A percentile compares a stretch with the other conserved stretches of the same genome.
Evolutionary conservation across 1,284 basidiomycete genomes (phyloP).

Genomic region (Irpex lacteus): DNA sequence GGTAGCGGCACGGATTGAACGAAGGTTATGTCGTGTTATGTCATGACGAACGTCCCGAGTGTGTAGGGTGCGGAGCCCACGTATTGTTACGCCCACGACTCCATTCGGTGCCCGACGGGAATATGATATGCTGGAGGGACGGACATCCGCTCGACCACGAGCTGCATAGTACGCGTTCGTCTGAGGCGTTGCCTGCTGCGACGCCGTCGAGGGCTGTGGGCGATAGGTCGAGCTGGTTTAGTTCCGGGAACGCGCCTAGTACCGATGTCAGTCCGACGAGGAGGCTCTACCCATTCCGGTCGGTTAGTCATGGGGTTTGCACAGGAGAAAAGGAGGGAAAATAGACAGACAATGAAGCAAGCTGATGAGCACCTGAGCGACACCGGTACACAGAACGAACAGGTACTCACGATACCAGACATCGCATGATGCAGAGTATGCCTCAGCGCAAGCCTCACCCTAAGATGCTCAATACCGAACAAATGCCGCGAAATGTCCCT

Average conservation of each 20-base stretch:
- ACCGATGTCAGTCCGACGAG: conserved; percentile 37
- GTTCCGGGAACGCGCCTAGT: conserved; percentile 33
- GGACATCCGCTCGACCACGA: conserved; percentile 56
- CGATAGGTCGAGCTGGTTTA: conserved; percentile 49
- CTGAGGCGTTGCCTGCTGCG: conserved; percentile 37
- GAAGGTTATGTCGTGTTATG: background rate
- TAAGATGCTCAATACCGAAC: conserved; percentile 45
- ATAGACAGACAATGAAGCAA: background rate
- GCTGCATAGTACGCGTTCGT: conserved; percentile 49
- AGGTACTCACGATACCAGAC: conserved; percentile 58
- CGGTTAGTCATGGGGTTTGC: background rate
- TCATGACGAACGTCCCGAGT: background rate
- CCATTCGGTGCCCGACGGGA: conserved; percentile 49
- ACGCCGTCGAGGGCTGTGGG: conserved; percentile 48
- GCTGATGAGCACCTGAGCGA: background rate
- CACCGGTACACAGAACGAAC: conserved; percentile 5
- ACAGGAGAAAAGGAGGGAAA: background rate
- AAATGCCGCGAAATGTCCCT: conserved; percentile 53
- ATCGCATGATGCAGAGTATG: conserved; percentile 64
- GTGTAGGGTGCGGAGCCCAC: conserved; percentile 26
- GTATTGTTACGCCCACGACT: conserved; percentile 23
- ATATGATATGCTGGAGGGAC: conserved; percentile 49
- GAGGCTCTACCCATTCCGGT: conserved; percentile 27
- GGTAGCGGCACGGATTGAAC: no score
- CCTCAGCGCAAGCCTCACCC: conserved; percentile 56